Conservation (phyloP, 345 rosid genomes). For the Camelina laxa region DNA sequence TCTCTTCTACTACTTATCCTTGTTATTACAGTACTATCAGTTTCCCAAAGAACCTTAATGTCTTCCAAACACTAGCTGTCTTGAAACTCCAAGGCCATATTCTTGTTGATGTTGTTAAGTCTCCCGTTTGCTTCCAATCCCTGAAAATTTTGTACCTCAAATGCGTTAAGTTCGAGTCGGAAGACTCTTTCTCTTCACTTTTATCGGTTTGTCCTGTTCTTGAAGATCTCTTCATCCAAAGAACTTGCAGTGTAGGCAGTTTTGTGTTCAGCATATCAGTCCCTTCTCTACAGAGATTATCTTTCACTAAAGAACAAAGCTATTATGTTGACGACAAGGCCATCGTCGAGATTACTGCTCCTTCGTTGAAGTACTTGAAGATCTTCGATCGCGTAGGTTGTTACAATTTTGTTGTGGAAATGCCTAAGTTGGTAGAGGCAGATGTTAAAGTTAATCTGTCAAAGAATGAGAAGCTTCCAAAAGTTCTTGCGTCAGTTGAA, state of each 20-base stretch:
- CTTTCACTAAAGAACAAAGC: neutral
- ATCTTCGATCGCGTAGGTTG: neutral
- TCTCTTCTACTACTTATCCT: neutral
- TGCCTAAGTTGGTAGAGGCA: constrained; percentile 31
- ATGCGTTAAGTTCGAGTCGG: neutral
- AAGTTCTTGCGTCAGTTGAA: constrained; percentile 7
- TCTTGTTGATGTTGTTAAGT: constrained; percentile 2
- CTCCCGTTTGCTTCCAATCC: constrained; percentile 26
- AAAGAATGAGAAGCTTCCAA: neutral
- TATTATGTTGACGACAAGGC: neutral
- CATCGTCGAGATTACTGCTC: constrained; percentile 6
- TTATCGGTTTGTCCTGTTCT: constrained; percentile 33
- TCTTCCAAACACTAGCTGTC: constrained; percentile 20
- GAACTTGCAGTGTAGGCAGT: neutral
- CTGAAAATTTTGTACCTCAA: constrained; percentile 4
- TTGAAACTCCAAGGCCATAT: constrained; percentile 22
- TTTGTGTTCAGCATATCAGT: constrained; percentile 17
- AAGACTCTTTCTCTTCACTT: constrained; percentile 10
- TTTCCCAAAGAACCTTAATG: constrained; percentile 1
- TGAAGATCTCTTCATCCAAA: constrained; percentile 23
- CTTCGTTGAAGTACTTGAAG: constrained; percentile 23
- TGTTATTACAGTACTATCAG: neutral
- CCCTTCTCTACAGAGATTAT: constrained; percentile 31
- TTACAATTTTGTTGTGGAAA: neutral
- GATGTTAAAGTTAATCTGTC: neutral